These are phyloP conservation scores for Zelopaecilomyces penicillatus DNA, from an alignment of 2,329 filamentous ascomycete species.

Conservation along the genomic window DNA sequence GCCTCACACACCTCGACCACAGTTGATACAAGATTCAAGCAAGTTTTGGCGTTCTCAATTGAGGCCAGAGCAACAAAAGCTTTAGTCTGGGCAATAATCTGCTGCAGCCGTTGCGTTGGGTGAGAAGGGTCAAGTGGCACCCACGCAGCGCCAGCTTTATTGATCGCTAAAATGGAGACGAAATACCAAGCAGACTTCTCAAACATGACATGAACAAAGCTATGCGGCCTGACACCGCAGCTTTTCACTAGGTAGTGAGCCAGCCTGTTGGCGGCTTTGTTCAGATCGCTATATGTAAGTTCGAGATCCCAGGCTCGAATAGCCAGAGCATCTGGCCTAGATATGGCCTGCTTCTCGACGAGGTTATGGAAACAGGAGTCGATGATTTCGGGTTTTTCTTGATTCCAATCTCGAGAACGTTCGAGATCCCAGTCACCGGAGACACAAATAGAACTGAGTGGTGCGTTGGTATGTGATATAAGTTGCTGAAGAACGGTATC, in stretches of 20 bases:
- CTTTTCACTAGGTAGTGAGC: constrained; percentile 5
- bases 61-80: constrained; percentile 4
- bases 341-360: constrained; percentile 3
- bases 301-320: constrained; percentile 14
- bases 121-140: constrained; percentile 9
- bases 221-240: constrained; percentile 9
- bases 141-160: constrained; percentile 11
- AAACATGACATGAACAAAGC: constrained; percentile 6
- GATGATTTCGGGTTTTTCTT: constrained; percentile 1
- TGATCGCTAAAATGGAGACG: constrained; percentile 13
- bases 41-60: neutral
- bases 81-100: constrained; percentile 3
- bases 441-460: constrained; percentile 1
- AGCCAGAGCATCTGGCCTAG: constrained; percentile 2
- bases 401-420: constrained; percentile 2
- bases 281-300: constrained; percentile 30
- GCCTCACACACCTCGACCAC: constrained; percentile 1
- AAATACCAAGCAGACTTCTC: constrained; percentile 12
- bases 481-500: constrained; percentile 4
- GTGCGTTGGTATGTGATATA: neutral
- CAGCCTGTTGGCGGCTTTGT: constrained; percentile 7
- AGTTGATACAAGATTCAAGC: neutral
- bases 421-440: constrained; percentile 1
- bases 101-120: constrained; percentile 5
- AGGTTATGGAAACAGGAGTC: constrained; percentile 6